These are phyloP conservation scores for Pyrenochaeta sp. DNA, from an alignment of 2,329 filamentous ascomycete species.

Conservation along the genomic window DNA sequence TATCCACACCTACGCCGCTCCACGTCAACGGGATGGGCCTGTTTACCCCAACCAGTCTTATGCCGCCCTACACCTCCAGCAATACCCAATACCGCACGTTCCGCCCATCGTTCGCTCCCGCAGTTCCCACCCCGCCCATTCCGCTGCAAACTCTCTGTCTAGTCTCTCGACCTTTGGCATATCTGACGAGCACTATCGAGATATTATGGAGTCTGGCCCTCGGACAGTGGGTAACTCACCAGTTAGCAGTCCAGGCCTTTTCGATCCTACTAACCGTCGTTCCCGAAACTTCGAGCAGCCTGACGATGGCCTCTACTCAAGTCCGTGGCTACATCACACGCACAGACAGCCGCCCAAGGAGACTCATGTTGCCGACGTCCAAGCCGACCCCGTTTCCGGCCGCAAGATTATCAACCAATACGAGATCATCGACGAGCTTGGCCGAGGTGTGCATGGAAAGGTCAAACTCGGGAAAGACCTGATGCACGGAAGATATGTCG, in stretches of 20 bases:
- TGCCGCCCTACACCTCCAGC: conserved; percentile 58
- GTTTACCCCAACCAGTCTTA: conserved; percentile 61
- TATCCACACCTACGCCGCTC: conserved; percentile 26
- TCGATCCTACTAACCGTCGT: conserved; percentile 49
- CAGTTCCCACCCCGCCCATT: conserved; percentile 54
- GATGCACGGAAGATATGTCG: conserved; percentile 78
- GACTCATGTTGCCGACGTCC: conserved; percentile 90
- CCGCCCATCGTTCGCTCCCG: conserved; percentile 52
- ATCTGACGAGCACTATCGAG: conserved; percentile 40
- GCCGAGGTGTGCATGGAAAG: conserved; percentile 94
- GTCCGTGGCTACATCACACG: conserved; percentile 59
- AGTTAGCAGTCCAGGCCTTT: conserved; percentile 58
- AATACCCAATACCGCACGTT: conserved; percentile 49
- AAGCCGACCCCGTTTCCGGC: conserved; percentile 86
- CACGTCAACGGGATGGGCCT: conserved; percentile 43
- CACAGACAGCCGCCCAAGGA: conserved; percentile 61
- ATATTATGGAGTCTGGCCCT: conserved; percentile 49
- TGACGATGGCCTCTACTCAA: conserved; percentile 56
- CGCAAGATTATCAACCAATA: conserved; percentile 98
- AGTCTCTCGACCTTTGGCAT: conserved; percentile 53
- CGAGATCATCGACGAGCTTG: conserved; percentile 95
- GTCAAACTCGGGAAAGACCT: conserved; percentile 92
- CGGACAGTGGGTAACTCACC: conserved; percentile 58
- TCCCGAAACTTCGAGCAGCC: conserved; percentile 39
- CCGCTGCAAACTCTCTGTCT: conserved; percentile 48